These are phyloP conservation scores for Larix kaempferi DNA, from an alignment of 75 land plant species.

Conservation along the genomic window DNA sequence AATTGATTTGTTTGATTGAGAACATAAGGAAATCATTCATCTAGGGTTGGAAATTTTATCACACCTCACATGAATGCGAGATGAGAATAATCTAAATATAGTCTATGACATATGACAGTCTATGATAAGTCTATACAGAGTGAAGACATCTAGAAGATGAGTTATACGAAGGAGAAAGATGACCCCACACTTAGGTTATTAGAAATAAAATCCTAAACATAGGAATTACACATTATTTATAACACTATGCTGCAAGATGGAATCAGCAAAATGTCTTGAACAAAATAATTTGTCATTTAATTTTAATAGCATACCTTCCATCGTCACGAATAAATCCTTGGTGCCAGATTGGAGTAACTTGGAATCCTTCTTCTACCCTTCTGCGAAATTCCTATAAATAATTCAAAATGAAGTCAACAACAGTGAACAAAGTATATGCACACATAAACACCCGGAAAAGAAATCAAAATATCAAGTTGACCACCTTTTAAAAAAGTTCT, in stretches of 20 bases:
- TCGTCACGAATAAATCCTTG: conserved; percentile 90
- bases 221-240: background rate
- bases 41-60: no score
- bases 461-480: background rate
- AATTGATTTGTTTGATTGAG: no score
- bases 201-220: no score
- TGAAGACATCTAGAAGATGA: no score
- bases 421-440: background rate
- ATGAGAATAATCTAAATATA: no score
- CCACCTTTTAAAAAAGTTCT: no score
- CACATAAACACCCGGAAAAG: background rate
- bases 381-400: conserved; percentile 55
- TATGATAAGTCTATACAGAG: no score
- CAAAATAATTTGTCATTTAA: background rate
- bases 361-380: conserved; percentile 84
- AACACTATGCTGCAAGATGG: background rate
- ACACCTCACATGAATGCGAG: no score
- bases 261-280: background rate
- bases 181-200: no score
- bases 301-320: conserved; percentile 49
- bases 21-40: no score
- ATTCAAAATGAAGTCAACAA: background rate
- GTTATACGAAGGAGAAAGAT: no score
- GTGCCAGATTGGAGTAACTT: conserved; percentile 84
- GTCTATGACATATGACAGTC: no score